Base-by-base conservation (phyloP, 345 rosid species). In the Pugionium cornutum region DNA sequence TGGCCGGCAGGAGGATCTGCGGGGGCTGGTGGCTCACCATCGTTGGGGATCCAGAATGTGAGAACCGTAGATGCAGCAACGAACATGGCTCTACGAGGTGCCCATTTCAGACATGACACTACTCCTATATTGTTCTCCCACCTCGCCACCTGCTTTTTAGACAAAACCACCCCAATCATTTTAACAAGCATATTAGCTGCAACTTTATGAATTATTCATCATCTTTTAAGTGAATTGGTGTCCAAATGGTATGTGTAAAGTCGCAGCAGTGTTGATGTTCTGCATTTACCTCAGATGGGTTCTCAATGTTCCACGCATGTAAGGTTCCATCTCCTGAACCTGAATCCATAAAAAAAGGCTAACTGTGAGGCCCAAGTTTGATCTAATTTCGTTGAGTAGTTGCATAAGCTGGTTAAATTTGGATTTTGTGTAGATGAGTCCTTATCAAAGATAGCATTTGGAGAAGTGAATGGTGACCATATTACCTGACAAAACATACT, bases 301-400 rank as follows among this genome's bases (percentile, higher is more conserved):
- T 69, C 76, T 83, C 80, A 77, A 94, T 87, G 79, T 82, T 85
- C 97, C 96, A 94, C 51, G 95, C 95, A 79, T 81, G 96, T 73
- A 94, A 64, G 5, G 82, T 83, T 67, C 97, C 96, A 82, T 94
- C 96, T 74, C 97, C 97, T 3, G 97, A 94, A 66, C 97, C 99
- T 94, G 61, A 6, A 53, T 71, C 47, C 49, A 39, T 6, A 11
- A 67, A 50, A 50, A 34, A 2, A 58, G 9, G 54, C 33, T 37
- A 47, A 39, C 64, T 32, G 44, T 63, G 51, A 62, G 63, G 61
- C 59, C 34, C 10, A 25, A n/a, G 2, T 28, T 57, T 25, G 18
- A 37, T 10, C 10, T 27, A 6, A 53, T 28, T 55, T 45, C 29
- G 62, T 30, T 36, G 8, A 5, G 47, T 30, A 36, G 40, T 46